Evolutionary conservation across 2,329 filamentous ascomycete species (phyloP), one percentile per base, ranked within the genome.

Genomic region (Aspergillus neotritici): DNA sequence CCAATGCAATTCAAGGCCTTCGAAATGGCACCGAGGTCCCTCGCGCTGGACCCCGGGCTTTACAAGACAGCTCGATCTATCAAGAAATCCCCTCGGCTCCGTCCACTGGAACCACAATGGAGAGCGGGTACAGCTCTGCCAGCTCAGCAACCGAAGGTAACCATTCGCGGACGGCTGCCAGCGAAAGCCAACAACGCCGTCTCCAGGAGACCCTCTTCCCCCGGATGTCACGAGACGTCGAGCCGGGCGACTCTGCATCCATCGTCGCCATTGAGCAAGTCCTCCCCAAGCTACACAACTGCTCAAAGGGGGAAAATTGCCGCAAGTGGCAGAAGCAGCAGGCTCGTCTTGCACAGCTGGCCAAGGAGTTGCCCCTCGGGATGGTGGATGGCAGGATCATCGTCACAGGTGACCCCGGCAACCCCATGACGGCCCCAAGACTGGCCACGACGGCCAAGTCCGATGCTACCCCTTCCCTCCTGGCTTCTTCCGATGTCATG

Each of bases 201-300:
- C 41, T 9, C 35, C 41, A 30, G 44, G 42, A 38, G 15, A 41
- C 6, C 34, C 36, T 14, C 36, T 14, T 35, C 37, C n/a, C 33
- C 38, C 62, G 68, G 7, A 64, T 72, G 4, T 64, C 65, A 0
- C 82, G 84, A 59, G 79, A 85, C 50, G 68, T 66, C 61, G 83
- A 83, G 1, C 87, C 87, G 5, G 78, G 84, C 44, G 86, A 94
- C 66, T 91, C 87, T 2, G 83, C 93, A 9, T 94, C 88, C 3
- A 94, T 94, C 55, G 88, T 94, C 31, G 88, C 87, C 33, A 94
- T 95, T 51, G 88, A 95, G 69, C 87, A 94, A 65, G 76, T 94
- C 45, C 79, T 94, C 43, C 88, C 89, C n/a, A 90, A 89, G 68
- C 83, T 84, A 31, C 89, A 95, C 68, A 78, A 79, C 50, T 95